A percentile compares a stretch with the other conserved stretches of the same genome.
Evolutionary conservation across 1,284 basidiomycete species (phyloP).

Genomic region (Microbotryomycetes sp.): DNA sequence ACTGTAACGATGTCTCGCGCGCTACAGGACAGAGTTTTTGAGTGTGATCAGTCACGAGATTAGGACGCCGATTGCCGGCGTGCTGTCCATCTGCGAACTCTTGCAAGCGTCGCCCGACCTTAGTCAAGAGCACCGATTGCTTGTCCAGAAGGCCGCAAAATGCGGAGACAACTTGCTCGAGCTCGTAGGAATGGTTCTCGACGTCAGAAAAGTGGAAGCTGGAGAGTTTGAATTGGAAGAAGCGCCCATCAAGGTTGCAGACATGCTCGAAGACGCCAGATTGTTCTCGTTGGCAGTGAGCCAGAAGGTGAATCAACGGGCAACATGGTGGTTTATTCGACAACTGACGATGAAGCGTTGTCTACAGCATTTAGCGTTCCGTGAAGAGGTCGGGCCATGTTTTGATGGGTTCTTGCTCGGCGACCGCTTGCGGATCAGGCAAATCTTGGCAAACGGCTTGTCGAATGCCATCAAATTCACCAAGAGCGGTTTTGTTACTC

Average conservation of each 20-base stretch:
- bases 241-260: slow-evolving; percentile 38
- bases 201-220: slow-evolving; percentile 39
- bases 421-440: slow-evolving; percentile 33
- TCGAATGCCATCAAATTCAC: slow-evolving; percentile 43
- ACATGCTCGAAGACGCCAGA: slow-evolving; percentile 39
- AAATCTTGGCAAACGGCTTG: slow-evolving; percentile 34
- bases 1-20: no score
- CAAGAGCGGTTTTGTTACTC: slow-evolving; percentile 37
- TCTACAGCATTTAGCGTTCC: slow-evolving; percentile 39
- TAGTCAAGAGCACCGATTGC: slow-evolving; percentile 5
- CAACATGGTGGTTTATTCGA: no score
- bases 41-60: slow-evolving; percentile 27
- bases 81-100: slow-evolving; percentile 31
- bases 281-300: slow-evolving; percentile 39
- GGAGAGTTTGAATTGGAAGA: slow-evolving; percentile 41
- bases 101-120: slow-evolving; percentile 23
- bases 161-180: slow-evolving; percentile 30
- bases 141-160: slow-evolving; percentile 24
- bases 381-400: slow-evolving; percentile 30
- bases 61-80: slow-evolving; percentile 19
- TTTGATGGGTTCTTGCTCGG: slow-evolving; percentile 24
- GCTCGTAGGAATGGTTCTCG: slow-evolving; percentile 29
- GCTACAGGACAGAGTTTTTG: slow-evolving; percentile 40
- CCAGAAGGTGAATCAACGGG: slow-evolving; percentile 40
- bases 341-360: no score